phyloP scores from a whole-genome alignment of 2,329 filamentous ascomycete genomes.

The Xylaria sp. region DNA sequence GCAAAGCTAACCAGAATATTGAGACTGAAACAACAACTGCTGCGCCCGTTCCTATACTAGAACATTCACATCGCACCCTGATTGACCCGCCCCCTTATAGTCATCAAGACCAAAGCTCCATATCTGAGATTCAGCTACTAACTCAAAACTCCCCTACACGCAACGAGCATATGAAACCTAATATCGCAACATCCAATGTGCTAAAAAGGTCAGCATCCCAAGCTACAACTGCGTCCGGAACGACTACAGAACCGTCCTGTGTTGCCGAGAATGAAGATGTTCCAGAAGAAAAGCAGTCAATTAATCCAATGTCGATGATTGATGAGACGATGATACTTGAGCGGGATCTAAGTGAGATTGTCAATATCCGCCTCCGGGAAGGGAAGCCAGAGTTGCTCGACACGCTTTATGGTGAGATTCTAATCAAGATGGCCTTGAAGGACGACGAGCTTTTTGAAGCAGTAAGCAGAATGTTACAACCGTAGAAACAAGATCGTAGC shows the following conservation, averaged over 20 bases:
- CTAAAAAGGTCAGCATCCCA: constrained; percentile 25
- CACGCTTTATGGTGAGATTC: constrained; percentile 17
- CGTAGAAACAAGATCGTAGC: background rate
- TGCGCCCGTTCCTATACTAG: background rate
- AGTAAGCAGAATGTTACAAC: constrained; percentile 9
- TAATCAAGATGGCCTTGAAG: constrained; percentile 28
- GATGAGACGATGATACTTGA: constrained; percentile 27
- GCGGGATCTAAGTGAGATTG: constrained; percentile 26
- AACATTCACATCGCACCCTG: background rate
- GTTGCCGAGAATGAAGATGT: background rate
- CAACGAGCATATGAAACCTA: background rate
- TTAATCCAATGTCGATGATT: constrained; percentile 14
- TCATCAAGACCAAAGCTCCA: background rate
- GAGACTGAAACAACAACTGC: background rate
- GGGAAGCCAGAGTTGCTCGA: constrained; percentile 17
- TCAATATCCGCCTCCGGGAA: constrained; percentile 24
- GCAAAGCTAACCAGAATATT: background rate
- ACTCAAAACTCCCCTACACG: background rate
- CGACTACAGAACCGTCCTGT: constrained; percentile 5
- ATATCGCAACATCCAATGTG: background rate
- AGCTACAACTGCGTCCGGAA: constrained; percentile 27
- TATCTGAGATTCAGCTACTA: background rate
- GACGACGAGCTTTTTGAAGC: constrained; percentile 15
- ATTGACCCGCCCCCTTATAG: background rate
- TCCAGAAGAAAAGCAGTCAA: background rate